Percentiles rank a stretch among this genome's conserved stretches.
phyloP scores from a whole-genome alignment of 345 rosid genomes.

The Eucalyptus sp. region DNA sequence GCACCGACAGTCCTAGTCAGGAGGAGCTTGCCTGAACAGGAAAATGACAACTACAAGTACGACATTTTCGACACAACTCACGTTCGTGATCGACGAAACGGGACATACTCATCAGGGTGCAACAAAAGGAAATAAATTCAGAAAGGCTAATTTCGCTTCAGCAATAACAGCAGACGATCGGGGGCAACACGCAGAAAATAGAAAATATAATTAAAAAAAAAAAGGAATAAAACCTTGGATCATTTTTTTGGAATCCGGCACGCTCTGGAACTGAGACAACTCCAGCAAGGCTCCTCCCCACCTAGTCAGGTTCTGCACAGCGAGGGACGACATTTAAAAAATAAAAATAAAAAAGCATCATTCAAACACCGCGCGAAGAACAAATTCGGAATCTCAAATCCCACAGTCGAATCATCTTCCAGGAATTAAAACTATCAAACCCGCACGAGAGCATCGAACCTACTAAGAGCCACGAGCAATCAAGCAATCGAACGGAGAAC shows the following conservation, averaged over 20 bases:
- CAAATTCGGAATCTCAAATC: not conserved
- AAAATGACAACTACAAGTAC: not conserved
- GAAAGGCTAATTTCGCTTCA: not conserved
- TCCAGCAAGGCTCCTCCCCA: constrained; percentile 89
- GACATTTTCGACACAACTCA: not conserved
- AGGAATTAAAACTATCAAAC: not conserved
- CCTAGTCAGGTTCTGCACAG: constrained; percentile 55
- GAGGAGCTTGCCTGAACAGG: not conserved
- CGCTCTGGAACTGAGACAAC: constrained; percentile 72
- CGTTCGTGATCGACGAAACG: not conserved
- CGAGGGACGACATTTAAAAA: not conserved
- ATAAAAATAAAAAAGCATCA: not conserved
- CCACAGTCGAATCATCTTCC: not conserved
- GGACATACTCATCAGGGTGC: not conserved
- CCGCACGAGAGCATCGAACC: not conserved
- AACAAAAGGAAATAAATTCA: not conserved
- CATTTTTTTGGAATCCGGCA: constrained; percentile 58
- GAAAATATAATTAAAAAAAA: not conserved
- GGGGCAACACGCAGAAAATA: not conserved
- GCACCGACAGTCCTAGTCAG: not conserved
- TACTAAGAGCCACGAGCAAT: not conserved
- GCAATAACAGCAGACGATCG: not conserved
- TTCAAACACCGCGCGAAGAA: not conserved
- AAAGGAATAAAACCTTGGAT: constrained; percentile 37
- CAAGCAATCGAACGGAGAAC: not conserved